These are phyloP conservation scores for Teratosphaeriaceae sp. DNA, from an alignment of 2,329 filamentous ascomycete genomes.

Conservation along the genomic window DNA sequence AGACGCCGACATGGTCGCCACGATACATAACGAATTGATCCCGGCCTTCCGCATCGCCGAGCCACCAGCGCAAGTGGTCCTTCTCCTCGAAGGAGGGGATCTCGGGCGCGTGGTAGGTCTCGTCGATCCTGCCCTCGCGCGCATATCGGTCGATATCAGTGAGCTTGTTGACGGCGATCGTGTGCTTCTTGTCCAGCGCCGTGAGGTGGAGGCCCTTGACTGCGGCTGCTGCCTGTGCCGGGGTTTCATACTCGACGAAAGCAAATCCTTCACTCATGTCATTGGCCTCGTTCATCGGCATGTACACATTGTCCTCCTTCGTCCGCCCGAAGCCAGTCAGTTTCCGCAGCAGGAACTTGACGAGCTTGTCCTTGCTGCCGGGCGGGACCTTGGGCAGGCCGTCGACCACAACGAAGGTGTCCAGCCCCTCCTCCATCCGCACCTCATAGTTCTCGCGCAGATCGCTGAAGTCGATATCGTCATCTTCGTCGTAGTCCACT, in stretches of 20 bases:
- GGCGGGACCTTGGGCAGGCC: constrained; percentile 84
- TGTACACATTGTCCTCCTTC: constrained; percentile 80
- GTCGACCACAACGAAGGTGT: constrained; percentile 94
- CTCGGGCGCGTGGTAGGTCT: constrained; percentile 76
- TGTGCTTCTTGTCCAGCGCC: constrained; percentile 95
- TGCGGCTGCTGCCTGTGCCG: constrained; percentile 82
- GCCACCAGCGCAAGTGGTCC: constrained; percentile 91
- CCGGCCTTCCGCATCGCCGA: constrained; percentile 79
- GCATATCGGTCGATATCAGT: constrained; percentile 97
- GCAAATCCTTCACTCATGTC: constrained; percentile 86
- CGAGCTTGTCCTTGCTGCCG: constrained; percentile 85
- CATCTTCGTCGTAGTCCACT: constrained; percentile 76
- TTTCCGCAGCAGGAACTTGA: constrained; percentile 95
- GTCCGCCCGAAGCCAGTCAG: constrained; percentile 78
- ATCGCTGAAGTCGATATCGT: constrained; percentile 85
- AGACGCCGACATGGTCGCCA: constrained; percentile 85
- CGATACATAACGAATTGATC: constrained; percentile 96
- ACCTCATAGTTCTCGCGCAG: constrained; percentile 92
- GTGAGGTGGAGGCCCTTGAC: constrained; percentile 81
- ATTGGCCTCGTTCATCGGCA: constrained; percentile 78
- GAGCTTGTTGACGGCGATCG: constrained; percentile 91
- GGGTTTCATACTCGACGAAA: constrained; percentile 91
- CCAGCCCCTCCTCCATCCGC: constrained; percentile 89
- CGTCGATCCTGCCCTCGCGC: constrained; percentile 85
- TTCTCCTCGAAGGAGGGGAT: constrained; percentile 83